phyloP scores from a whole-genome alignment of 495 filamentous ascomycete species.

The Sporormia fimetaria region DNA sequence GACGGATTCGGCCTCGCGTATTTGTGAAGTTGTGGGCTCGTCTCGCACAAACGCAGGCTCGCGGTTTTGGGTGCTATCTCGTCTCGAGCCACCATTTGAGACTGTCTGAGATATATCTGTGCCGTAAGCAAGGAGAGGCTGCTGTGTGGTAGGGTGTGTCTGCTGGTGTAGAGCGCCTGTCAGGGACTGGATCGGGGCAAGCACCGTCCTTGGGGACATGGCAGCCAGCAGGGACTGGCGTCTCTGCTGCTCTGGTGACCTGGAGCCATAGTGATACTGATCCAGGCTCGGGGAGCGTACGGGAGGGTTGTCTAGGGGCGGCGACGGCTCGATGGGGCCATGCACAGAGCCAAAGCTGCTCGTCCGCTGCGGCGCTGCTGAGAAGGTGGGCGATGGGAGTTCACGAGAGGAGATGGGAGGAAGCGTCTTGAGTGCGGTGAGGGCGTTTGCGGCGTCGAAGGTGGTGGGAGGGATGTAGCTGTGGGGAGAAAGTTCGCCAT shows the following conservation, averaged over 20 bases:
- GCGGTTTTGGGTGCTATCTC: slow-evolving; percentile 16
- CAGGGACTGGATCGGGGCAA: slow-evolving; percentile 29
- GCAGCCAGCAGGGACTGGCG: slow-evolving; percentile 21
- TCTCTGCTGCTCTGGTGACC: slow-evolving; percentile 31
- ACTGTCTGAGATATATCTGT: slow-evolving; percentile 18
- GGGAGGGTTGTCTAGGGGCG: slow-evolving; percentile 22
- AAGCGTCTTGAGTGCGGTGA: slow-evolving; percentile 26
- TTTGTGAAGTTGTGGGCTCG: slow-evolving; percentile 22
- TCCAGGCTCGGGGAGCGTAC: slow-evolving; percentile 32
- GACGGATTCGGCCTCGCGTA: slow-evolving; percentile 10
- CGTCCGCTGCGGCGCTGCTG: slow-evolving; percentile 10
- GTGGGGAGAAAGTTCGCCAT: no score
- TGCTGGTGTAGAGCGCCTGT: slow-evolving; percentile 7
- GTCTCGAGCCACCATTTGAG: slow-evolving; percentile 5
- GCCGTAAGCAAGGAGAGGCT: slow-evolving; percentile 3
- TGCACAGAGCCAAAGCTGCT: slow-evolving; percentile 22
- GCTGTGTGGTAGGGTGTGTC: slow-evolving; percentile 5
- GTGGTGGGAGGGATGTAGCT: slow-evolving; percentile 15
- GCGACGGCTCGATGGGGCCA: slow-evolving; percentile 27
- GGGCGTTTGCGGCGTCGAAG: slow-evolving; percentile 29
- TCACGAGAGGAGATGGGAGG: slow-evolving; percentile 13
- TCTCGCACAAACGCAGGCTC: slow-evolving; percentile 19
- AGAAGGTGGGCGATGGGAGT: slow-evolving; percentile 14
- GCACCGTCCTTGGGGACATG: slow-evolving; percentile 19
- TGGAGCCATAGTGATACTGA: slow-evolving; percentile 32